phyloP scores from a whole-genome alignment of 441 rosid genomes.

The Rhodomyrtus psidioides region DNA sequence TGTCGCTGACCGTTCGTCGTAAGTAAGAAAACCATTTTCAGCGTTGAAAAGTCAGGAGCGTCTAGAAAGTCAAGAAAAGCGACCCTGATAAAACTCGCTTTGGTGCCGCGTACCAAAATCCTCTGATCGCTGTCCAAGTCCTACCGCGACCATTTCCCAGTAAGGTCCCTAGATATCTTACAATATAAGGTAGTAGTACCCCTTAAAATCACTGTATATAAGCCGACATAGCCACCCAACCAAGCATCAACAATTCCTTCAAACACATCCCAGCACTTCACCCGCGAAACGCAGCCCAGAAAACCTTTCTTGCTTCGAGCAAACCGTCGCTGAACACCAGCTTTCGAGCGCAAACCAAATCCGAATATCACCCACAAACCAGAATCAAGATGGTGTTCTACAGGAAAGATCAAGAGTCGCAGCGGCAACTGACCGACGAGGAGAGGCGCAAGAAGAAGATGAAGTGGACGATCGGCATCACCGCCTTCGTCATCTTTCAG shows the following conservation, averaged over 20 bases:
- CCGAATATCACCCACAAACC: background rate
- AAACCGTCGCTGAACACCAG: background rate
- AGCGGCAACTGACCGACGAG: background rate
- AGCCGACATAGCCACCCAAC: background rate
- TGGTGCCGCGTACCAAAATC: background rate
- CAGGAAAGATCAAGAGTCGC: background rate
- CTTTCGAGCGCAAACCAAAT: background rate
- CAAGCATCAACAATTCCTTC: background rate
- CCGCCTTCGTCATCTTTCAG: constrained; percentile 1
- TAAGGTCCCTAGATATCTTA: background rate
- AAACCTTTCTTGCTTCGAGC: background rate
- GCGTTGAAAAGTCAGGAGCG: background rate
- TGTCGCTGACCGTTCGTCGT: background rate
- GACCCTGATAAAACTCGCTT: background rate
- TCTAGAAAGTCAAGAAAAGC: background rate
- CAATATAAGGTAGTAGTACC: background rate
- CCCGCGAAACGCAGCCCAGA: background rate
- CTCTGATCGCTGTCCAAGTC: background rate
- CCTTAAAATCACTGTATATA: background rate
- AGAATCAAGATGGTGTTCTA: background rate
- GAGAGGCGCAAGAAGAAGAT: background rate
- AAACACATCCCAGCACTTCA: background rate
- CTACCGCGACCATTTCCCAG: background rate
- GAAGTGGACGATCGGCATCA: background rate
- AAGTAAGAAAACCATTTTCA: background rate